phyloP scores from a whole-genome alignment of 306 rosid genomes.

The Lathyrus sativus region DNA sequence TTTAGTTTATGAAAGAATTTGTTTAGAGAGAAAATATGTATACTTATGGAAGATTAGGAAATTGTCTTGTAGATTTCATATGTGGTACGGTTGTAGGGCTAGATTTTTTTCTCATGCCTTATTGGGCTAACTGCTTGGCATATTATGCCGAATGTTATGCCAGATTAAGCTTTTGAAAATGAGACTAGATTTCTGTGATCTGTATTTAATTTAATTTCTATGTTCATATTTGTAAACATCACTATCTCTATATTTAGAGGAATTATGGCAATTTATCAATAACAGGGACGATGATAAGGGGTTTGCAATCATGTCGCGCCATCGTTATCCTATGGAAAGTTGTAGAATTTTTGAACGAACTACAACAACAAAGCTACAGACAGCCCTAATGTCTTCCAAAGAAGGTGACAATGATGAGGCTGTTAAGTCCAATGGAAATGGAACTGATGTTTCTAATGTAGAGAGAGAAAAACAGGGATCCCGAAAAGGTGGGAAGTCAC shows the following conservation, averaged over 20 bases:
- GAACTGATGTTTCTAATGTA: conserved; percentile 39
- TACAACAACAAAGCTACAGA: conserved; percentile 62
- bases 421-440: conserved; percentile 51
- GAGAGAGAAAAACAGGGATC: conserved; percentile 59
- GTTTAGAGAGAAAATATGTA: not conserved
- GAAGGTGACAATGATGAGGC: conserved; percentile 48
- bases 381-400: conserved; percentile 57
- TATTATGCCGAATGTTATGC: conserved; percentile 17
- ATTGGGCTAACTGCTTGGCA: not conserved
- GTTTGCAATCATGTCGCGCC: conserved; percentile 96
- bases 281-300: conserved; percentile 96
- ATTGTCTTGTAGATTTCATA: conserved; percentile 18
- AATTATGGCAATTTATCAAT: conserved; percentile 37
- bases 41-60: not conserved
- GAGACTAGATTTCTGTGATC: conserved; percentile 4
- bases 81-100: not conserved
- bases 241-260: conserved; percentile 7
- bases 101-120: not conserved
- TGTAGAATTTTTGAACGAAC: conserved; percentile 84
- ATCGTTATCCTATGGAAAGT: conserved; percentile 90
- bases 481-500: conserved; percentile 62
- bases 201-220: conserved; percentile 18
- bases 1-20: not conserved
- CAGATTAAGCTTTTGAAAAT: not conserved
- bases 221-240: conserved; percentile 15